Base-by-base conservation (phyloP, 2,329 filamentous ascomycete species). In the Pyrenochaeta sp. region DNA sequence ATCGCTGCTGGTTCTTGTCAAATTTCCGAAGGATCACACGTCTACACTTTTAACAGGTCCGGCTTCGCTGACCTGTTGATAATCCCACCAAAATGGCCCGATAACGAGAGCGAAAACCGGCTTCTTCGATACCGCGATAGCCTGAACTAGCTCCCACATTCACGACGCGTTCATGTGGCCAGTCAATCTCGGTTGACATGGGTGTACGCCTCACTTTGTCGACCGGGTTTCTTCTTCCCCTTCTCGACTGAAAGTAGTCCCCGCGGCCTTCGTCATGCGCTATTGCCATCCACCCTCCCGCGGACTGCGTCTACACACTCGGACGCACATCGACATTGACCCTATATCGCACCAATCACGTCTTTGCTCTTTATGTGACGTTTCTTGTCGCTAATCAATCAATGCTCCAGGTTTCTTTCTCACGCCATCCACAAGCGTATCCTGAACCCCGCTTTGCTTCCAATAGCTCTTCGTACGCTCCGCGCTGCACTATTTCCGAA, bases 401-500 rank as follows among this genome's bases (percentile, higher is more conserved):
- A 45, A 14, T 56, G 58, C 39, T 51, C 36, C 70, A 83, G 81
- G 59, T 73, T 81, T 44, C 73, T 82, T 59, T 80, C 79, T 42
- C 72, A 78, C 67, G 69, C 75, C 53, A 66, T 82, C 58, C 75
- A 76, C 58, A 71, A 67, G 40, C 72, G 62, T 42, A 58, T 82
- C 46, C 68, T 80, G 51, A 75, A 77, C 67, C 75, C 80, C 57
- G 68, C 73, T 58, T 73, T 76, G 54, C 62, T 83, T 29, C 79
- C 81, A 49, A 68, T 74, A 43, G 66, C 81, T 29, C 83, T 94
- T 67, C 85, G 87, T 72, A 84, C 87, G 63, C 82, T 90, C 68
- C 90, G 95, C 72, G 86, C 85, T 67, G 85, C 90, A 56, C 81
- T 98, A 50, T 98, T 97, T 74, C 94, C 95, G 63, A 90, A 91